These are phyloP conservation scores for Dactylonectria estremocensis DNA, from an alignment of 2,329 filamentous ascomycete genomes.

Conservation along the genomic window DNA sequence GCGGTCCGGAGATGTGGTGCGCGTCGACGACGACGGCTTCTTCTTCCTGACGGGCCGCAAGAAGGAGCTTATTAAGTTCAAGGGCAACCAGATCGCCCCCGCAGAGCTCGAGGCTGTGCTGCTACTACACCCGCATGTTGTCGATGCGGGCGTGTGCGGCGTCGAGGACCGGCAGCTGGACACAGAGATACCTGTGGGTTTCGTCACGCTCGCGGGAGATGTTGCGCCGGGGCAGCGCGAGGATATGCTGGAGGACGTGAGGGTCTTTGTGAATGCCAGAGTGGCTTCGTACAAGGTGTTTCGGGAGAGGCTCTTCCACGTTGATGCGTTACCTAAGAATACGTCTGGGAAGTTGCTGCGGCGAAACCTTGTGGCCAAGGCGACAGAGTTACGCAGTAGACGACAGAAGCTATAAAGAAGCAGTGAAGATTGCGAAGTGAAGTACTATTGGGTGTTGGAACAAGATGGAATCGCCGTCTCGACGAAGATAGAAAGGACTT, in stretches of 20 bases:
- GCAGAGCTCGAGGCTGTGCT: conserved; percentile 52
- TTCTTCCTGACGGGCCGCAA: conserved; percentile 52
- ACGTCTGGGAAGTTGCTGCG: conserved; percentile 50
- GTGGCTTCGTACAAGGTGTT: conserved; percentile 52
- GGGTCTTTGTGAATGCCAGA: conserved; percentile 45
- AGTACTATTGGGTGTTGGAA: too few species aligned
- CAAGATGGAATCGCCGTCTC: too few species aligned
- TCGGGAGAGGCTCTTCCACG: conserved; percentile 44
- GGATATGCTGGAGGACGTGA: conserved; percentile 37
- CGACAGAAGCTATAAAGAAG: conserved; percentile 27
- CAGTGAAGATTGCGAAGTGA: neutral
- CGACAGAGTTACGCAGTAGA: conserved; percentile 30
- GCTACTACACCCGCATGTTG: conserved; percentile 45
- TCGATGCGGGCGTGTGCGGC: conserved; percentile 52
- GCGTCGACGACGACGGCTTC: conserved; percentile 48
- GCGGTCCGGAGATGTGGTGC: conserved; percentile 50
- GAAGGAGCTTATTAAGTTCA: conserved; percentile 47
- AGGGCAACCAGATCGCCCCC: conserved; percentile 46
- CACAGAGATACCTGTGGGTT: conserved; percentile 51
- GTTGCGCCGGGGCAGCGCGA: conserved; percentile 12
- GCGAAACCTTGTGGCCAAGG: conserved; percentile 36
- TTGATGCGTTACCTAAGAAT: conserved; percentile 49
- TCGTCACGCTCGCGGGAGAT: conserved; percentile 40
- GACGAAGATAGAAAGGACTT: too few species aligned
- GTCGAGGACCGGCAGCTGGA: conserved; percentile 42